Base-by-base conservation (phyloP, 2,329 filamentous ascomycete genomes). In the Colletotrichum salicis region DNA sequence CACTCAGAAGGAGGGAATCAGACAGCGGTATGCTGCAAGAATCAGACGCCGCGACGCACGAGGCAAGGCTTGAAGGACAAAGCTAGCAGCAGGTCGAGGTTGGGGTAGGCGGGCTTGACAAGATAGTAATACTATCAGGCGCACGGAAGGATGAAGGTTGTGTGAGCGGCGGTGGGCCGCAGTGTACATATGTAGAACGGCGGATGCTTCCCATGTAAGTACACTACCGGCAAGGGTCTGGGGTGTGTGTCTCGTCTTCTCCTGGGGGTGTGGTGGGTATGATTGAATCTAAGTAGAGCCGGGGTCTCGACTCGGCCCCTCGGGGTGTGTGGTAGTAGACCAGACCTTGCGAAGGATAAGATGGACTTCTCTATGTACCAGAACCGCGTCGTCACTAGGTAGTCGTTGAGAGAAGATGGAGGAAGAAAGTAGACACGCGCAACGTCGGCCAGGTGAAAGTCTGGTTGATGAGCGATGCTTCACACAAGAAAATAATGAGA, bases 211-310 rank as follows among this genome's bases (percentile, higher is more conserved):
- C 68, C 45, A 61, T 59, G 70, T 45, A 72, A 72, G 55, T 73
- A 72, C 72, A 72, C 48, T 73, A 72, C 72, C 70, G 70, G 72
- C 72, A 73, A 73, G 72, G 72, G 65, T 73, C 57, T 65, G 41
- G 45, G 69, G 69, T 48, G 45, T n/a, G 70, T 72, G 69, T 65
- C 41, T 68, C 57, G 51, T 64, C 56, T 69, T 37, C 45, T 69
- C 13, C 60, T 68, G 60, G 71, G 71, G 71, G 68, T 45, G 68
- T 61, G 70, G 72, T 72, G 69, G 69, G 69, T 64, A 69, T 57
- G 69, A 68, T 72, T 62, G 61, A 73, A 62, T 72, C 64, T 72
- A 67, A 71, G 68, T 63, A 55, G 55, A 55, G 64, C 69, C 59
- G 69, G 71, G 69, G 65, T 60, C 45, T 51, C 62, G 52, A 63